Evolutionary conservation across 345 rosid species (phyloP).

Genomic region (Citrus medica): DNA sequence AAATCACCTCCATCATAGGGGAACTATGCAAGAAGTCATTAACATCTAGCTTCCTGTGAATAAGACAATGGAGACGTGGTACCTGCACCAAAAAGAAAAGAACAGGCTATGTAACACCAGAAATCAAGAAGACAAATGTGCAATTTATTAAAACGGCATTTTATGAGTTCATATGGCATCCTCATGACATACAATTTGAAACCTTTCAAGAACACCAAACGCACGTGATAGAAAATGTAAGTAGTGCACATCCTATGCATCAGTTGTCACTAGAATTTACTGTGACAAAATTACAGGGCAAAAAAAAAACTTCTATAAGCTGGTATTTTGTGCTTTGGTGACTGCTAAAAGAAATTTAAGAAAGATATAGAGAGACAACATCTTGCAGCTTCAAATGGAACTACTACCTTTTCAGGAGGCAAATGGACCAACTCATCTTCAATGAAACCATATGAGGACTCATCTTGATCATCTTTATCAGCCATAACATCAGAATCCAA

Average conservation of each 20-base stretch:
- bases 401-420: constrained; percentile 54
- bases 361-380: background rate
- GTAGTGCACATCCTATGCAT: no score
- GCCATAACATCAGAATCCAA: constrained; percentile 41
- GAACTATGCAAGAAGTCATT: constrained; percentile 51
- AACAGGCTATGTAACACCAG: background rate
- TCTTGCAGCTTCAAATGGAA: constrained; percentile 1
- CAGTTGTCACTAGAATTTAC: background rate
- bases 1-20: constrained; percentile 57
- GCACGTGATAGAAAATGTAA: background rate
- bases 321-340: background rate
- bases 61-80: constrained; percentile 83
- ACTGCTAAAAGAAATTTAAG: background rate
- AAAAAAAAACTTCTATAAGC: background rate
- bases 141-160: background rate
- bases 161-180: background rate
- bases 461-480: constrained; percentile 43
- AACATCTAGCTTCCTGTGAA: constrained; percentile 73
- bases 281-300: no score
- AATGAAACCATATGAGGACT: constrained; percentile 34
- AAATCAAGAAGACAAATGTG: background rate
- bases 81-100: constrained; percentile 42
- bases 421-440: constrained; percentile 53
- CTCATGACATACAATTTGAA: background rate
- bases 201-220: background rate